These are phyloP conservation scores for Mycogone perniciosa DNA, from an alignment of 2,329 filamentous ascomycete genomes.

Conservation along the genomic window DNA sequence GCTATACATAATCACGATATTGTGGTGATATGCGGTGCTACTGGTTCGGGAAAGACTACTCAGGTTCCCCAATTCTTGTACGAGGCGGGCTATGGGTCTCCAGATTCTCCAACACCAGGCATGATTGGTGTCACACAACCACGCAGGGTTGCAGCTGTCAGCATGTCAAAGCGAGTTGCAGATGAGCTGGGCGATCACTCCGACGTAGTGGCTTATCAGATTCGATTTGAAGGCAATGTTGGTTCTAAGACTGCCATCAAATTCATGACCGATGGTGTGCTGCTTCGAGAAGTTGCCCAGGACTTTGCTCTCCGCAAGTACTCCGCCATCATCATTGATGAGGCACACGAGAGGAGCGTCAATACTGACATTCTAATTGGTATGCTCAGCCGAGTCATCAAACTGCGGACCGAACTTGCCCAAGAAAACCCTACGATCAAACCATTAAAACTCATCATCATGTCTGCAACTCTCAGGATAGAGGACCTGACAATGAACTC, in stretches of 20 bases:
- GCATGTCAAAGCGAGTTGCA: constrained; percentile 88
- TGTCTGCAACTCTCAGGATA: constrained; percentile 91
- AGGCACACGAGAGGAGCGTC: constrained; percentile 93
- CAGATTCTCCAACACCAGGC: constrained; percentile 72
- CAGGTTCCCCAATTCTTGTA: constrained; percentile 95
- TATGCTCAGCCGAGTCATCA: constrained; percentile 89
- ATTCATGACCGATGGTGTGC: constrained; percentile 97
- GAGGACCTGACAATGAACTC: constrained; percentile 84
- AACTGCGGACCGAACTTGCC: constrained; percentile 68
- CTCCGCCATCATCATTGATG: constrained; percentile 89
- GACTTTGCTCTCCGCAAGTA: constrained; percentile 87
- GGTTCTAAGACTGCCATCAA: constrained; percentile 81
- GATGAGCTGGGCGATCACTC: constrained; percentile 75
- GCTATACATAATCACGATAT: constrained; percentile 87
- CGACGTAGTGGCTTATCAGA: constrained; percentile 82
- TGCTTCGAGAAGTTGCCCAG: constrained; percentile 83
- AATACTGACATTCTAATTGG: constrained; percentile 98
- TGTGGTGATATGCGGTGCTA: constrained; percentile 88
- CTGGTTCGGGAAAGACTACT: constrained; percentile 95
- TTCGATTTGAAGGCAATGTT: constrained; percentile 85
- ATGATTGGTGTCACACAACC: constrained; percentile 96
- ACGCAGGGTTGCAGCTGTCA: constrained; percentile 87
- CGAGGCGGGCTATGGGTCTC: constrained; percentile 83
- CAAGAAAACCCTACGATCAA: constrained; percentile 63
- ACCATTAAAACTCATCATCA: constrained; percentile 89